Evolutionary conservation across 2,329 filamentous ascomycete species (phyloP), one percentile per base, ranked within the genome.

Genomic region (Calonectria pteridis): DNA sequence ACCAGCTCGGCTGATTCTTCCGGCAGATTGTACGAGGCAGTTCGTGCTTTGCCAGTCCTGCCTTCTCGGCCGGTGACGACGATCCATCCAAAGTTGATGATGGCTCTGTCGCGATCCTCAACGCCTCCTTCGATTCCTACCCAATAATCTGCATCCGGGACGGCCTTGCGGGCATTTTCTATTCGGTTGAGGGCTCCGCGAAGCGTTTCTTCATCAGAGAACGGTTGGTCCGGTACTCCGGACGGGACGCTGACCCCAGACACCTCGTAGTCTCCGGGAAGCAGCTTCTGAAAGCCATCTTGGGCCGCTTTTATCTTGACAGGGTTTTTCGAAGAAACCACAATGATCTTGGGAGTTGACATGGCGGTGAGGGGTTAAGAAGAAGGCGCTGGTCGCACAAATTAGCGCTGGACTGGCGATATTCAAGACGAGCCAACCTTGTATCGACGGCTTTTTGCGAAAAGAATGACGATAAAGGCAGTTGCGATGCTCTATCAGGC

Each of bases 61-160:
- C 81, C 82, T 4, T 81, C 78, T 7, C 73, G 75, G 13, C 76
- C 75, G 7, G 81, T 75, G 1, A 87, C 77, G 1, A 83, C 84
- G 13, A 87, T 79, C 85, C 85, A 87, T 2, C 85, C 85, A 77
- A 87, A 87, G 13, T 82, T 83, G 69, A 82, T 78, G 29, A 86
- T 77, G 11, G 79, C 75, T 16, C 74, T 71, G 10, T 73, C 72
- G n/a, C 75, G 74, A 13, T 77, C 76, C 43, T 85, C 83, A 5
- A 86, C 80, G 3, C 85, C 85, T 26, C 85, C 85, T 74, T 87
- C 85, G 23, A 86, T 81, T 6, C 85, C 85, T 40, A 87, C 77
- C 83, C 84, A 86, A 74, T 80, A 87, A 55, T 85, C 82, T 1
- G 83, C 85, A 28, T 81, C 75, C 2, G 83, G 81, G 26, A 79